Percentiles rank a stretch among this genome's conserved stretches.
These are phyloP conservation scores for Tuber magnatum DNA, from an alignment of 495 filamentous ascomycete genomes.

Conservation along the genomic window DNA sequence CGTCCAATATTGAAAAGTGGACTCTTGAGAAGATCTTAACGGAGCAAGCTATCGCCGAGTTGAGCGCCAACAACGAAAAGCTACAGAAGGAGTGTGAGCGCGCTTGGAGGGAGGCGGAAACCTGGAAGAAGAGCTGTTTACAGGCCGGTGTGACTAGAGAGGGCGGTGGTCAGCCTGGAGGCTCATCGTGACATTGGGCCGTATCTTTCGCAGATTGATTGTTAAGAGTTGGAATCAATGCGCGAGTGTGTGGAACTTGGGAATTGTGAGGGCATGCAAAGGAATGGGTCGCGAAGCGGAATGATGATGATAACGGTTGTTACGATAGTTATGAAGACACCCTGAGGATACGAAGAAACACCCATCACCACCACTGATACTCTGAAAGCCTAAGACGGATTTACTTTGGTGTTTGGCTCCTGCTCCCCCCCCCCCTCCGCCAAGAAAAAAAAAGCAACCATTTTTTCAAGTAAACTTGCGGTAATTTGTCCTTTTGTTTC, in stretches of 20 bases:
- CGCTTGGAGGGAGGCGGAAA: conserved; percentile 67
- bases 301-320: conserved; percentile 23
- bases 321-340: conserved; percentile 6
- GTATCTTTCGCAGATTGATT: conserved; percentile 6
- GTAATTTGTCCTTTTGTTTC: conserved; percentile 26
- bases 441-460: conserved; percentile 8
- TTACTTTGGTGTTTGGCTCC: conserved; percentile 5
- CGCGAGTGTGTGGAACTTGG: conserved; percentile 4
- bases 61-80: conserved; percentile 81
- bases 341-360: conserved; percentile 3
- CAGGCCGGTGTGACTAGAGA: conserved; percentile 57
- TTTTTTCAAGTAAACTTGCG: conserved; percentile 29
- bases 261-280: background rate
- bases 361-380: background rate
- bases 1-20: conserved; percentile 90
- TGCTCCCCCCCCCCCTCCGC: conserved; percentile 7
- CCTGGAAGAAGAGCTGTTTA: conserved; percentile 77
- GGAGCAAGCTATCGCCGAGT: conserved; percentile 86
- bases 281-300: background rate
- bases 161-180: conserved; percentile 33
- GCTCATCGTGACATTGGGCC: conserved; percentile 37
- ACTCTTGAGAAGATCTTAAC: conserved; percentile 92
- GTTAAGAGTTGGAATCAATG: conserved; percentile 5
- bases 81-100: conserved; percentile 70
- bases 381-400: background rate